These are phyloP conservation scores for Dothistroma septosporum DNA, from an alignment of 2,329 filamentous ascomycete genomes.

Conservation along the genomic window DNA sequence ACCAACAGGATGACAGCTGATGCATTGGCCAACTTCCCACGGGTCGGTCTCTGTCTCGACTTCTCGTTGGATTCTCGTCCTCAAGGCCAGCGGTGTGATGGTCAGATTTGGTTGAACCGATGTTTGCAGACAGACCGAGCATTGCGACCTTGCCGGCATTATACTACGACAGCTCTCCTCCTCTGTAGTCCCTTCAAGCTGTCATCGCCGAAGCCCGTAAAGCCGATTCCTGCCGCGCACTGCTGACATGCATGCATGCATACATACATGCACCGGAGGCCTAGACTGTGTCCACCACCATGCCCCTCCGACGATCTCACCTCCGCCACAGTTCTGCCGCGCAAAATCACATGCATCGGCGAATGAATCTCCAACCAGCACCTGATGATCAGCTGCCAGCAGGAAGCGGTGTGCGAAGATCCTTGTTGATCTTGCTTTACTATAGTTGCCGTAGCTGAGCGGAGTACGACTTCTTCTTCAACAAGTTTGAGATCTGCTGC, in stretches of 20 bases:
- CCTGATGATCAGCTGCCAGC: too few relatives aligned
- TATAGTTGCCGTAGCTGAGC: not conserved
- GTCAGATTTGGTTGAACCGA: not conserved
- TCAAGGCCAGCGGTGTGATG: not conserved
- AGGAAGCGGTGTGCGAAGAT: too few relatives aligned
- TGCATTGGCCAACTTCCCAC: not conserved
- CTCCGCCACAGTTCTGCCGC: not conserved
- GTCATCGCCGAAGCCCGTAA: not conserved
- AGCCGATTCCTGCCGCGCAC: not conserved
- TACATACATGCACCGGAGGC: not conserved
- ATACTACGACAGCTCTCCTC: not conserved
- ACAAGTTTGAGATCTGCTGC: not conserved
- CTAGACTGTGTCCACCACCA: not conserved
- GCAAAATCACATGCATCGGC: not conserved
- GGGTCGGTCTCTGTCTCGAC: not conserved
- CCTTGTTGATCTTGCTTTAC: too few relatives aligned
- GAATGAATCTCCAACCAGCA: not conserved
- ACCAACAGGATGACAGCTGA: not conserved
- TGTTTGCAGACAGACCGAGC: not conserved
- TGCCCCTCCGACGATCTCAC: not conserved
- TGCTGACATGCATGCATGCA: not conserved
- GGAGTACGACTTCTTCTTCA: not conserved
- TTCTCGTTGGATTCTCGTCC: not conserved
- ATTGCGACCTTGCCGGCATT: not conserved
- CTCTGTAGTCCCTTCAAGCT: not conserved